Percentiles rank a stretch among this genome's conserved stretches.
phyloP scores from a whole-genome alignment of 192 early-diverging fungal genomes.

The Rhizophagus sp. region DNA sequence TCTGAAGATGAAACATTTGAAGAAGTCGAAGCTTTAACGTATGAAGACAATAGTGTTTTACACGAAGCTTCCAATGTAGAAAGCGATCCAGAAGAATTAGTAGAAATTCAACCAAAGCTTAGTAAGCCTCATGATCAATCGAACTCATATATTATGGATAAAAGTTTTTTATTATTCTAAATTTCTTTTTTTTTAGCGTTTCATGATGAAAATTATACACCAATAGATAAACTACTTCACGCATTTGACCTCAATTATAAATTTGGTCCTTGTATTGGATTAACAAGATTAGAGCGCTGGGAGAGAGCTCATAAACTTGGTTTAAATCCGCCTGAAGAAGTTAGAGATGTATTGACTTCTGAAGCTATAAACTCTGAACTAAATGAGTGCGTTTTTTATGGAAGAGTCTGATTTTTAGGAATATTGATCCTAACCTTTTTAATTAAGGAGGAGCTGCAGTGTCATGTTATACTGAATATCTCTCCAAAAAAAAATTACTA shows the following conservation, averaged over 20 bases:
- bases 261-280: slow-evolving; percentile 53
- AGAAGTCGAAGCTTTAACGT: background rate
- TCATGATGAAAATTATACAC: slow-evolving; percentile 28
- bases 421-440: too few species aligned
- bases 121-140: background rate
- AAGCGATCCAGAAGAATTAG: background rate
- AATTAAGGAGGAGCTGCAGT: too few species aligned
- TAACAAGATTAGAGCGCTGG: slow-evolving; percentile 57
- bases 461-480: too few species aligned
- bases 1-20: background rate
- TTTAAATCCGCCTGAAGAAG: slow-evolving; percentile 46
- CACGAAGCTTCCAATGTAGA: background rate
- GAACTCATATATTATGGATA: background rate
- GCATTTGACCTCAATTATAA: slow-evolving; percentile 38
- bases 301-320: slow-evolving; percentile 49
- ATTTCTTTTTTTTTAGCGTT: slow-evolving; percentile 14
- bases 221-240: slow-evolving; percentile 32
- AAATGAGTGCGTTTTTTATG: background rate
- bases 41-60: background rate
- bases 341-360: slow-evolving; percentile 12
- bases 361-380: background rate
- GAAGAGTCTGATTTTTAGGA: background rate
- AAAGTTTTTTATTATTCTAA: too few species aligned
- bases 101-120: background rate
- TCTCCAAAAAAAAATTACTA: too few species aligned